Percentiles rank a stretch among this genome's conserved stretches.
Conservation (phyloP, 2,329 filamentous ascomycete genomes). For the Epichloe coenophiala region DNA sequence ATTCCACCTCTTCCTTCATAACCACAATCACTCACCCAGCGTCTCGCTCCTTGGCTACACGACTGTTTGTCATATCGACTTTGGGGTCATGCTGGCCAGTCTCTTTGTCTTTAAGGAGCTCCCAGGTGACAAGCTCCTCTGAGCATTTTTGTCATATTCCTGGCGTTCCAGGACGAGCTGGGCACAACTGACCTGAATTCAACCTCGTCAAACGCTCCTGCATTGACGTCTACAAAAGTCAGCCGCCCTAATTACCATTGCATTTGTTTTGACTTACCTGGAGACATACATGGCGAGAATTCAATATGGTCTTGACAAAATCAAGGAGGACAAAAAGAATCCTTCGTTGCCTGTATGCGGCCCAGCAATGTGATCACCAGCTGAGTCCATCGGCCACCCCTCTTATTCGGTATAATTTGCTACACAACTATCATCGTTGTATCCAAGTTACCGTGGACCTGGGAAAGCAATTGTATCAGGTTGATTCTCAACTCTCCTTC, state of each 20-base stretch:
- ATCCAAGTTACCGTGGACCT: conserved; percentile 16
- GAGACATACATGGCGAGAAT: conserved; percentile 1
- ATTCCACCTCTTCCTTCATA: not conserved
- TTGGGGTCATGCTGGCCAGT: conserved; percentile 5
- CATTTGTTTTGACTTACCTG: not conserved
- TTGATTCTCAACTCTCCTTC: conserved; percentile 8
- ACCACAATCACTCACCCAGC: conserved; percentile 3
- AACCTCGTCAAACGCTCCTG: not conserved
- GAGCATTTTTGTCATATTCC: not conserved
- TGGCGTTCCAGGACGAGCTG: not conserved
- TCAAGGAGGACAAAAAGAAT: conserved; percentile 22
- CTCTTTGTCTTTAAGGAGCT: conserved; percentile 2
- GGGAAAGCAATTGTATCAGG: conserved; percentile 14
- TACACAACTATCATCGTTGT: conserved; percentile 17
- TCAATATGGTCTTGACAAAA: conserved; percentile 15
- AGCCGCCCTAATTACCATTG: not conserved
- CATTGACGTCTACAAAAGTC: not conserved
- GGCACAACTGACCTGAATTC: not conserved
- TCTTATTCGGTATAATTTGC: conserved; percentile 19
- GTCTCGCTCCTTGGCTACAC: conserved; percentile 4
- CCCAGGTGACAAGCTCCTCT: not conserved
- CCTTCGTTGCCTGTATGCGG: conserved; percentile 16
- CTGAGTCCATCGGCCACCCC: conserved; percentile 18
- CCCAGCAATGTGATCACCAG: conserved; percentile 25
- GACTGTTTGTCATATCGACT: conserved; percentile 6